Base-by-base conservation (phyloP, 2,329 filamentous ascomycete species). In the Penicillium fuscoglaucum region DNA sequence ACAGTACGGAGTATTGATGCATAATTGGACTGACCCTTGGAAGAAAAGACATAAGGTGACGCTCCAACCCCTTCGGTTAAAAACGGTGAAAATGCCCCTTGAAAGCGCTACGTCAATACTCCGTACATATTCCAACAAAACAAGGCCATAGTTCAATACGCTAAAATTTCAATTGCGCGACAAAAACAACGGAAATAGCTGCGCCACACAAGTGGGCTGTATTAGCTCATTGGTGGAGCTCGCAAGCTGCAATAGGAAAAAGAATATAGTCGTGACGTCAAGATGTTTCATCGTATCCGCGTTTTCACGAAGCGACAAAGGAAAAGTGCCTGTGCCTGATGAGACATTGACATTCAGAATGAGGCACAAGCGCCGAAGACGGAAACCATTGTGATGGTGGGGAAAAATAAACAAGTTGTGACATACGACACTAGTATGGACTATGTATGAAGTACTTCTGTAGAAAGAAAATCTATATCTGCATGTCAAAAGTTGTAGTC, bases 231-330 rank as follows among this genome's bases (percentile, higher is more conserved):
- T 44, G 44, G 61, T 66, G 61, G 61, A 61, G 10, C 50, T 33
- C 48, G 44, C 15, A 12, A 6, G 19, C 48, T 21, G 48, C 40
- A 55, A 45, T 49, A 19, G 54, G 57, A 51, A 61, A 58, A 54
- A 29, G 31, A 17, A 57, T 54, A 39, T 64, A 61, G 57, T 66
- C 57, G n/a, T 67, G 66, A 68, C 64, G 64, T 68, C 65, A 62
- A 55, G 9, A 46, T 65, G 66, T 67, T 63, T 65, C 60, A 63
- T 45, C 24, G 19, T 37, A 46, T 55, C 56, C 52, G 24, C n/a
- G 6, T 44, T 58, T 59, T 35, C 28, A 33, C 43, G n/a, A 52
- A 33, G 28, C 8, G n/a, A 40, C 53, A 52, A 53, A 40, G 40
- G 41, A 33, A 24, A 35, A 28, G 28, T 47, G 40, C 49, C 28